Evolutionary conservation across 2,329 filamentous ascomycete genomes (phyloP).

Genomic region (Neoarthrinium moseri): DNA sequence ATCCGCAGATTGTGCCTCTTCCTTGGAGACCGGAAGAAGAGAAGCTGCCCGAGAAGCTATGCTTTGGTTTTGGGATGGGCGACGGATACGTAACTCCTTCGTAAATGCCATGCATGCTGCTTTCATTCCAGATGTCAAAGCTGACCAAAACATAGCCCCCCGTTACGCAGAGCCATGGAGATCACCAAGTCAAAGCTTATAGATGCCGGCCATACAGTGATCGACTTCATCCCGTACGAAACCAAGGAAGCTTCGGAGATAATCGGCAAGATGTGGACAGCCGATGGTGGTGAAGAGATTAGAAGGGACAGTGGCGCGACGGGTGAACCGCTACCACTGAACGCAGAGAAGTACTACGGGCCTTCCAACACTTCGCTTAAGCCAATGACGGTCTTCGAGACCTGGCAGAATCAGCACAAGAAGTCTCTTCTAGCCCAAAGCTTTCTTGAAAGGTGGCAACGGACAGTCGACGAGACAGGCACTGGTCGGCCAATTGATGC

Average conservation of each 20-base stretch:
- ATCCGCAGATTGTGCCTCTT: constrained; percentile 12
- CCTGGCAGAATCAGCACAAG: constrained; percentile 22
- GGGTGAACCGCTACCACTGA: constrained; percentile 19
- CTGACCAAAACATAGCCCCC: constrained; percentile 14
- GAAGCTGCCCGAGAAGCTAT: constrained; percentile 15
- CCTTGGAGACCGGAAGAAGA: constrained; percentile 17
- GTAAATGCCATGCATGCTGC: constrained; percentile 10
- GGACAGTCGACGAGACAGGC: constrained; percentile 9
- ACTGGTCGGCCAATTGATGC: constrained; percentile 14
- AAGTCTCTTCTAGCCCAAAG: constrained; percentile 15
- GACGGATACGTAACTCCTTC: constrained; percentile 19
- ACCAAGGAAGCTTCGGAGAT: constrained; percentile 14
- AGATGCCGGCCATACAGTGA: constrained; percentile 15
- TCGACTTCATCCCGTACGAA: constrained; percentile 18
- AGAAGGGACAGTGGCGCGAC: constrained; percentile 19
- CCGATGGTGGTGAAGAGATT: constrained; percentile 17
- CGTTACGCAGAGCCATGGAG: constrained; percentile 17
- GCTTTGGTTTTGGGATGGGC: constrained; percentile 19
- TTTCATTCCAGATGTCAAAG: no score
- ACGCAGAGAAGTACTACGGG: constrained; percentile 18
- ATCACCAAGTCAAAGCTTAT: constrained; percentile 19
- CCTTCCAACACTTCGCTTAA: constrained; percentile 13
- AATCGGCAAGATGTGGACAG: constrained; percentile 17
- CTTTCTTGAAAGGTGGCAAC: constrained; percentile 22
- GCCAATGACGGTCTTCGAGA: constrained; percentile 19